A percentile compares a stretch with the other conserved stretches of the same genome.
These are phyloP conservation scores for Penicillium diatomitis DNA, from an alignment of 495 filamentous ascomycete species.

Conservation along the genomic window DNA sequence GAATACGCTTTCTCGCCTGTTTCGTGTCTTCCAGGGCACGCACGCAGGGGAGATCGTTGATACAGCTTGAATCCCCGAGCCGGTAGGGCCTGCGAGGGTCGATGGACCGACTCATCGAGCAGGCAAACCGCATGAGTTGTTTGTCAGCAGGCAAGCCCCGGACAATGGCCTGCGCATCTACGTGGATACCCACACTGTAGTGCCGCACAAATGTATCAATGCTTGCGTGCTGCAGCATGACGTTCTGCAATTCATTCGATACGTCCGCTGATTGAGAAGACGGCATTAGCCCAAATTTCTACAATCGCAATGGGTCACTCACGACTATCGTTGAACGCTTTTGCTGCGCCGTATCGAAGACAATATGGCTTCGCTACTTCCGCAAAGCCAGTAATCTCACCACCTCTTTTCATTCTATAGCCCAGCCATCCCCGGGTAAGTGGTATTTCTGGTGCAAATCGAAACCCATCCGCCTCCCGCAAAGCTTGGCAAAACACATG, in stretches of 20 bases:
- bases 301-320: slow-evolving; percentile 4
- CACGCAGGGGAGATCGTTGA: slow-evolving; percentile 12
- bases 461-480: slow-evolving; percentile 10
- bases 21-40: slow-evolving; percentile 5
- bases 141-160: slow-evolving; percentile 19
- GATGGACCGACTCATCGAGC: slow-evolving; percentile 27
- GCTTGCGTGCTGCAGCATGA: slow-evolving; percentile 28
- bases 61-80: slow-evolving; percentile 12
- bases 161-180: slow-evolving; percentile 26
- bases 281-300: slow-evolving; percentile 6
- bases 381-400: slow-evolving; percentile 22
- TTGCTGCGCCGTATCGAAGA: slow-evolving; percentile 27
- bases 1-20: slow-evolving; percentile 2
- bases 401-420: slow-evolving; percentile 19
- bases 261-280: slow-evolving; percentile 20
- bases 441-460: slow-evolving; percentile 20
- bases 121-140: slow-evolving; percentile 22
- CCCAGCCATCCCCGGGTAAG: slow-evolving; percentile 18
- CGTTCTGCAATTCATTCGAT: slow-evolving; percentile 29
- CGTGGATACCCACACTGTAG: slow-evolving; percentile 24
- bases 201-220: slow-evolving; percentile 29
- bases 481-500: slow-evolving; percentile 14
- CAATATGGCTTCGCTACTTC: slow-evolving; percentile 22
- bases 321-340: slow-evolving; percentile 29
- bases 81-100: slow-evolving; percentile 21